Conservation (phyloP, 73 alveolate genomes). For the Paramecium sonneborni region DNA sequence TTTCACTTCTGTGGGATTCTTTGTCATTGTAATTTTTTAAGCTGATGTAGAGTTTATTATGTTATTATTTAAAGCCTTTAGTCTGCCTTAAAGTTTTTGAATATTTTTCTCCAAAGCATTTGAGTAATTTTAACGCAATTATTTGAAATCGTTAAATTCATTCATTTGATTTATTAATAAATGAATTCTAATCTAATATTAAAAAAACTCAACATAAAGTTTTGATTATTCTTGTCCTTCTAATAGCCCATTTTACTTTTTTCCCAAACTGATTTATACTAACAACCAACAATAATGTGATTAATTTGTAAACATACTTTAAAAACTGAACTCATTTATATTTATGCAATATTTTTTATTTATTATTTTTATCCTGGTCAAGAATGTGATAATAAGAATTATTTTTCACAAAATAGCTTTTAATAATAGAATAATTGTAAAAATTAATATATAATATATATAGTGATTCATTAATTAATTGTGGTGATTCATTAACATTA, state of each 20-base stretch:
- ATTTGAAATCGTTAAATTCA: not conserved
- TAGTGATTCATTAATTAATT: not conserved
- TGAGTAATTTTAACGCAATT: not conserved
- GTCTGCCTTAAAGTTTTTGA: not conserved
- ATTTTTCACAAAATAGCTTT: too few relatives aligned
- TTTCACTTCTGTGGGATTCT: constrained; percentile 30
- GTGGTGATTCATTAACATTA: not conserved
- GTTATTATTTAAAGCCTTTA: not conserved
- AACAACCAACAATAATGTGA: too few relatives aligned
- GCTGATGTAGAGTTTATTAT: not conserved
- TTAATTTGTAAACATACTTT: too few relatives aligned
- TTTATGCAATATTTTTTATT: too few relatives aligned
- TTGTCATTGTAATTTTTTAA: not conserved
- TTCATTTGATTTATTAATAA: not conserved
- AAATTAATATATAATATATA: too few relatives aligned
- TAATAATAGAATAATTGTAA: too few relatives aligned
- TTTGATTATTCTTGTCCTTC: not conserved
- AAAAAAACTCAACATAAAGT: not conserved
- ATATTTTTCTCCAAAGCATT: not conserved
- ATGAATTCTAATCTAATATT: not conserved
- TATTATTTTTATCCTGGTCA: too few relatives aligned
- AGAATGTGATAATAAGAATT: too few relatives aligned
- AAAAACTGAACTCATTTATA: too few relatives aligned
- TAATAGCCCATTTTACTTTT: too few relatives aligned
- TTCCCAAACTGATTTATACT: too few relatives aligned